A percentile compares a stretch with the other conserved stretches of the same genome.
phyloP scores from a whole-genome alignment of 2,329 filamentous ascomycete species.

The Botrytis fabae region DNA sequence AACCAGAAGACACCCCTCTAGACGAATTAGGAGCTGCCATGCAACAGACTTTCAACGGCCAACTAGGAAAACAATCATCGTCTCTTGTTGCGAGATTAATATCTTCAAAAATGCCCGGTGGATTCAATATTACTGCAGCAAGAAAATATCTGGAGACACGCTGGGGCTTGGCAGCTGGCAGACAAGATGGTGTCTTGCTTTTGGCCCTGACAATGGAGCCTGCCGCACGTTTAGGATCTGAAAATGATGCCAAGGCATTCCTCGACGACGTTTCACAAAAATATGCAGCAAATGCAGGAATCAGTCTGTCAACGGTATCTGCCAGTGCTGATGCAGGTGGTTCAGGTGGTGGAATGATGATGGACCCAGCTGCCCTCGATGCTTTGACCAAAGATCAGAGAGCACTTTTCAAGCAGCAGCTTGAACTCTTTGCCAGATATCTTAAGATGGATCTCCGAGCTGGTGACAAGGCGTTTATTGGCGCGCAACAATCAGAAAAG shows the following conservation, averaged over 20 bases:
- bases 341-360: slow-evolving; percentile 89
- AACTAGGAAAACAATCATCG: slow-evolving; percentile 93
- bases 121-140: slow-evolving; percentile 96
- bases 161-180: slow-evolving; percentile 83
- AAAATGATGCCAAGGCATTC: slow-evolving; percentile 88
- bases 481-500: slow-evolving; percentile 80
- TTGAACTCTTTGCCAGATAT: slow-evolving; percentile 92
- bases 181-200: slow-evolving; percentile 88
- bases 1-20: slow-evolving; percentile 94
- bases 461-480: slow-evolving; percentile 91
- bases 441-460: slow-evolving; percentile 94
- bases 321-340: slow-evolving; percentile 71
- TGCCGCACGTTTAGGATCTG: slow-evolving; percentile 80
- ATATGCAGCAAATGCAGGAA: slow-evolving; percentile 80
- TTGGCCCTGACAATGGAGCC: slow-evolving; percentile 93
- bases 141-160: slow-evolving; percentile 93
- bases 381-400: slow-evolving; percentile 96
- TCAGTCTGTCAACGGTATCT: slow-evolving; percentile 77
- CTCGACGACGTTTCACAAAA: slow-evolving; percentile 87
- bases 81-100: slow-evolving; percentile 92
- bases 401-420: slow-evolving; percentile 95
- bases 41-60: slow-evolving; percentile 98
- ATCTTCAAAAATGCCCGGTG: slow-evolving; percentile 98
- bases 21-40: slow-evolving; percentile 94
- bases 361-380: slow-evolving; percentile 96